phyloP scores from a whole-genome alignment of 495 filamentous ascomycete species.

The Podospora tetraspora region DNA sequence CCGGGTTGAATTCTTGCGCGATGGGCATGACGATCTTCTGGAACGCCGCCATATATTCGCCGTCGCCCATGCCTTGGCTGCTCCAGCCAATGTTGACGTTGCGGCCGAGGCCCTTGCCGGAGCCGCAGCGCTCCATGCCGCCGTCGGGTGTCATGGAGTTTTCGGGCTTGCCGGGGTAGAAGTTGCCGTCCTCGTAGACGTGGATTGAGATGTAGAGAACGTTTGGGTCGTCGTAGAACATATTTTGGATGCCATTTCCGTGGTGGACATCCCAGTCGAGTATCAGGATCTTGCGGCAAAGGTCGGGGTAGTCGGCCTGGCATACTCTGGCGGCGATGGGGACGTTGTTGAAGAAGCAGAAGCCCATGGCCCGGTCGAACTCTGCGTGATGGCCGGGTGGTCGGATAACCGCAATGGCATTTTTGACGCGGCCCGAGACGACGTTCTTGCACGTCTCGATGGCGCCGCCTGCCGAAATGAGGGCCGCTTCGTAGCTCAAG shows the following conservation, averaged over 20 bases:
- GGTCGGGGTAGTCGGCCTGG: slow-evolving; percentile 65
- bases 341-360: slow-evolving; percentile 97
- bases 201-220: slow-evolving; percentile 97
- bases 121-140: slow-evolving; percentile 69
- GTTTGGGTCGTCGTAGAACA: slow-evolving; percentile 91
- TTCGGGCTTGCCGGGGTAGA: slow-evolving; percentile 76
- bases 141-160: slow-evolving; percentile 55
- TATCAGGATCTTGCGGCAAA: slow-evolving; percentile 82
- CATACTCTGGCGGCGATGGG: slow-evolving; percentile 81
- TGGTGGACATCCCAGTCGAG: slow-evolving; percentile 88
- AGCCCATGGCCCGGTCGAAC: slow-evolving; percentile 75
- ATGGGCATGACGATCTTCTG: slow-evolving; percentile 98
- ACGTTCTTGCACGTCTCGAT: slow-evolving; percentile 92
- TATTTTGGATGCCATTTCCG: slow-evolving; percentile 95
- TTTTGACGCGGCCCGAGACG: slow-evolving; percentile 72
- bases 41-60: slow-evolving; percentile 94
- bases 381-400: slow-evolving; percentile 97
- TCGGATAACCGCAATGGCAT: slow-evolving; percentile 89
- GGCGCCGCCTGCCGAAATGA: slow-evolving; percentile 85
- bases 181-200: slow-evolving; percentile 71
- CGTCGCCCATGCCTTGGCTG: slow-evolving; percentile 89
- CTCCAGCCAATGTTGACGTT: slow-evolving; percentile 97
- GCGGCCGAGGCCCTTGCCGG: slow-evolving; percentile 67
- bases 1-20: slow-evolving; percentile 84
- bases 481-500: slow-evolving; percentile 71